Percentiles rank a stretch among this genome's conserved stretches.
Conservation (phyloP, 2,329 filamentous ascomycete genomes). For the Neonectria coccinea region DNA sequence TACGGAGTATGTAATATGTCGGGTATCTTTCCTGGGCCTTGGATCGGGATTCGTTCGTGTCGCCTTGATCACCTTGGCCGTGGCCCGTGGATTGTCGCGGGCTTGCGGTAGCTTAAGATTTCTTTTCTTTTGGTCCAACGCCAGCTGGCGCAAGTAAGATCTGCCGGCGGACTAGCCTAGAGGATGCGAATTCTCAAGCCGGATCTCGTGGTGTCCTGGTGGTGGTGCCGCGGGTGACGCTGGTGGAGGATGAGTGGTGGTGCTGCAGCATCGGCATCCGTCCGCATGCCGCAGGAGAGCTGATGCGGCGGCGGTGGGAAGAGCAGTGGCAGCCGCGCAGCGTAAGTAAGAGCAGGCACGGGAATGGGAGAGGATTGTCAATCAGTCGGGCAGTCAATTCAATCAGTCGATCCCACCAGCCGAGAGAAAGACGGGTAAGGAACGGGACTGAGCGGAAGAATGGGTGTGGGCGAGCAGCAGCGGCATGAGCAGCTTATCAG, state of each 20-base stretch:
- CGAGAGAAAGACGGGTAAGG: conserved; percentile 34
- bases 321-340: conserved; percentile 29
- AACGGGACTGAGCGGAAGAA: conserved; percentile 40
- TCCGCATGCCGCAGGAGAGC: conserved; percentile 32
- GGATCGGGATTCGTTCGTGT: conserved; percentile 23
- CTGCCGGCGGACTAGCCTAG: conserved; percentile 29
- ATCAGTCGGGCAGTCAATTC: conserved; percentile 31
- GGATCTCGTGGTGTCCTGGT: conserved; percentile 39
- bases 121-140: conserved; percentile 34
- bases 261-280: conserved; percentile 34
- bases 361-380: conserved; percentile 24
- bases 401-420: conserved; percentile 34
- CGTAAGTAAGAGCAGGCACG: conserved; percentile 18
- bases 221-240: conserved; percentile 35
- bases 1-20: conserved; percentile 14
- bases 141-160: conserved; percentile 38
- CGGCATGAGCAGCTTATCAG: conserved; percentile 47
- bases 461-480: conserved; percentile 41
- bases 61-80: conserved; percentile 19
- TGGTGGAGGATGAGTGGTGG: conserved; percentile 38
- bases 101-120: conserved; percentile 28
- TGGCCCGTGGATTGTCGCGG: conserved; percentile 20
- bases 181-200: conserved; percentile 38
- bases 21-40: conserved; percentile 20
- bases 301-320: conserved; percentile 22